Conservation (phyloP, 352 stramenopile genomes). For the Pythium diclinum region DNA sequence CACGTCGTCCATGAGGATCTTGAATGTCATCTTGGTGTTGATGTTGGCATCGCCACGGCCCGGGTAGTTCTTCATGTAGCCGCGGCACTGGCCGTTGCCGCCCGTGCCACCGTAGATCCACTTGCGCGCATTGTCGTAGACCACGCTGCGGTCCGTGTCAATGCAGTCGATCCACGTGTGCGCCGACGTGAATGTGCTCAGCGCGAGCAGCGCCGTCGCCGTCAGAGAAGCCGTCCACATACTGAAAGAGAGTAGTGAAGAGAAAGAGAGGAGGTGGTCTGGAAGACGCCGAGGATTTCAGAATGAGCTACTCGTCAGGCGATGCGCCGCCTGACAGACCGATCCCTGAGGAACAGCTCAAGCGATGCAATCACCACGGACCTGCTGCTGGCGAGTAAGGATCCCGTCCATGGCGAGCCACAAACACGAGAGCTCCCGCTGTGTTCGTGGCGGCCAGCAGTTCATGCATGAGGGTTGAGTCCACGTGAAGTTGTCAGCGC, state of each 20-base stretch:
- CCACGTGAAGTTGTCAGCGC: not conserved
- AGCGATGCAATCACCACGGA: not conserved
- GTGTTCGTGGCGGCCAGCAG: not conserved
- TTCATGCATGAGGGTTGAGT: not conserved
- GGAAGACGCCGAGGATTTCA: not conserved
- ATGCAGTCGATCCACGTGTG: conserved; percentile 78
- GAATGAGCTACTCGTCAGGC: conserved; percentile 4
- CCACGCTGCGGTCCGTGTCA: conserved; percentile 46
- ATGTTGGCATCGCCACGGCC: conserved; percentile 44
- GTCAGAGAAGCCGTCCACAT: conserved; percentile 18
- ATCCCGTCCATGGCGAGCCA: not conserved
- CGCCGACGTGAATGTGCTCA: conserved; percentile 18
- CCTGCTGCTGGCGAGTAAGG: not conserved
- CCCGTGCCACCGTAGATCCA: conserved; percentile 51
- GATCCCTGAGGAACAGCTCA: not conserved
- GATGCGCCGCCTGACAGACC: not conserved
- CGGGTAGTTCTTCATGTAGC: conserved; percentile 67
- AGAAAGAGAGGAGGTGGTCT: not conserved
- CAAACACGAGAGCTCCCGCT: not conserved
- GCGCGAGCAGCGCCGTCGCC: conserved; percentile 12
- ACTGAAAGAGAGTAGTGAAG: not conserved
- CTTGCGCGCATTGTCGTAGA: conserved; percentile 52
- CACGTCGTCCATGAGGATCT: conserved; percentile 58
- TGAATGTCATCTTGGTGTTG: conserved; percentile 41
- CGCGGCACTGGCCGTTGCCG: conserved; percentile 46